A percentile compares a stretch with the other conserved stretches of the same genome.
phyloP scores from a whole-genome alignment of 2,329 filamentous ascomycete genomes.

The Neopestalotiopsis rosae region DNA sequence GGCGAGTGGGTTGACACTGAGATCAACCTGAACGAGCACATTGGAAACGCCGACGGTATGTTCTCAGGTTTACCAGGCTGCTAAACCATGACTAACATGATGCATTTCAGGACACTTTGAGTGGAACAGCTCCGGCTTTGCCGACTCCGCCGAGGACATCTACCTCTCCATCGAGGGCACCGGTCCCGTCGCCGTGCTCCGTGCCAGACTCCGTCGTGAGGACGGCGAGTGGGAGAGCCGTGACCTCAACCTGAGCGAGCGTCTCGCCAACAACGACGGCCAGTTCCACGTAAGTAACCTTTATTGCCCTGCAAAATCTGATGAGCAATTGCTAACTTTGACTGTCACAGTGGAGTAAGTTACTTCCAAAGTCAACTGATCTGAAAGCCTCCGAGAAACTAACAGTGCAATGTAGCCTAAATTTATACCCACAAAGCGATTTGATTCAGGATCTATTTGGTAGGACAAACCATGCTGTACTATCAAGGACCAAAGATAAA shows the following conservation, averaged over 20 bases:
- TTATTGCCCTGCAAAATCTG: neutral
- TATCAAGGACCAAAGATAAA: neutral
- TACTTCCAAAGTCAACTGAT: too few relatives aligned
- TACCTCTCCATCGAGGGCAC: conserved; percentile 55
- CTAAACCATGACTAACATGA: neutral
- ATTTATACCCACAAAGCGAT: neutral
- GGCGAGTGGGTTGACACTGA: conserved; percentile 50
- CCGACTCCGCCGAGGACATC: conserved; percentile 51
- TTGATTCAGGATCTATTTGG: neutral
- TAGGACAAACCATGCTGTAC: neutral
- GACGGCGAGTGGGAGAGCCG: conserved; percentile 46
- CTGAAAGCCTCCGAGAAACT: too few relatives aligned
- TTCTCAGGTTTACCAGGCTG: conserved; percentile 21
- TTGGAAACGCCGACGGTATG: conserved; percentile 59
- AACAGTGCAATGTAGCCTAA: neutral
- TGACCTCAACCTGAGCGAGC: conserved; percentile 62
- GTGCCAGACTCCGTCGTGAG: conserved; percentile 48
- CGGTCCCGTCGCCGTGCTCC: conserved; percentile 55
- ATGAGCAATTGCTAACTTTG: neutral
- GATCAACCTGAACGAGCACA: conserved; percentile 53
- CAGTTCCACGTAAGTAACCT: conserved; percentile 33
- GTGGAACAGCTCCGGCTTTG: conserved; percentile 43
- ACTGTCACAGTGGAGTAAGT: neutral
- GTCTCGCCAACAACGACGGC: conserved; percentile 59
- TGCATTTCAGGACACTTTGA: conserved; percentile 22